Base-by-base conservation (phyloP, 2,329 filamentous ascomycete genomes). In the Verticillium albo-atrum region DNA sequence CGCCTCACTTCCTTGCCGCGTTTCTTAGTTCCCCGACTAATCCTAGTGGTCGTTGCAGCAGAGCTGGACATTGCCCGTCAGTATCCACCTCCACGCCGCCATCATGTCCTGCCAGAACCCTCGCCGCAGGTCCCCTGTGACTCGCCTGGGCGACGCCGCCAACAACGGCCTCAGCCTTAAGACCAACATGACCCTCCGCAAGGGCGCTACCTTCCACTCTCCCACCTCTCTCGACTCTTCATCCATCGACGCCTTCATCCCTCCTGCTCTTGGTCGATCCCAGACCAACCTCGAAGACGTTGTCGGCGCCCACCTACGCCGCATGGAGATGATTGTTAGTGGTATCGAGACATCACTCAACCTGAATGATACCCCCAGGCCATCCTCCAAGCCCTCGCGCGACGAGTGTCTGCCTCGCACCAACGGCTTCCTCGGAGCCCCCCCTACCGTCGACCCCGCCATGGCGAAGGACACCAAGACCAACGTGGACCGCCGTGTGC, bases 211-310 rank as follows among this genome's bases (percentile, higher is more conserved):
- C 67, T 86, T 86, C 67, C 82, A 85, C 67, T 82, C 82, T 72
- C 80, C 80, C 70, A 71, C 55, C 74, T 72, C 68, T 72, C 67
- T 70, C 65, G 65, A 70, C 55, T 61, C 65, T 28, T 63, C 77
- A 61, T 70, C 72, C 55, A 70, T 77, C 60, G 70, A 75, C 34
- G 64, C 70, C 59, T 82, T 83, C 66, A 72, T 72, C 58, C 83
- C 83, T 59, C 75, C 76, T 50, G 70, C 80, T n/a, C 80, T 90
- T 67, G 82, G 83, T 66, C 87, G 89, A 61, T 87, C 89, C 55
- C 86, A 89, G 66, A 90, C 89, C 57, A 83, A 77, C 64, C 77
- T 91, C 61, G 88, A 91, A 75, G 87, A 89, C 82, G 85, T 89
- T 59, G 82, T 90, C 71, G 86, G 87, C 68, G 85, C 87, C 63